A percentile compares a stretch with the other conserved stretches of the same genome.
These are phyloP conservation scores for Acanthamoeba rhysodes DNA, from an alignment of 208 protist genomes.

Conservation along the genomic window DNA sequence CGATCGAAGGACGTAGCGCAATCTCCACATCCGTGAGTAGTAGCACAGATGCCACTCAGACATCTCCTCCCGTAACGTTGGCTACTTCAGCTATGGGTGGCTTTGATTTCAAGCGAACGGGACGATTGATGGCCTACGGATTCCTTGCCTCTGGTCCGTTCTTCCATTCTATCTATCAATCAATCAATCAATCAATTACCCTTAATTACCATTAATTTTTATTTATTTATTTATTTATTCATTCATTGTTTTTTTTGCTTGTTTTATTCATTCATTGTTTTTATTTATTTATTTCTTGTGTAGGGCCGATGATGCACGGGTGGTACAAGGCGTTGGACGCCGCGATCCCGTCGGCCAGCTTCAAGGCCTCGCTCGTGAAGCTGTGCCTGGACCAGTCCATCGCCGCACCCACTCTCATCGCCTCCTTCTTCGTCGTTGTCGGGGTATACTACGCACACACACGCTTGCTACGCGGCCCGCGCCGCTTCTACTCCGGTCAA, in stretches of 20 bases:
- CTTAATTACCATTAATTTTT: not conserved
- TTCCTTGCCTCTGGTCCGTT: not conserved
- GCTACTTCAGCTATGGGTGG: not conserved
- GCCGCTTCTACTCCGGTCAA: no score
- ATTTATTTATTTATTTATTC: not conserved
- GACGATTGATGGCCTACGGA: constrained; percentile 5
- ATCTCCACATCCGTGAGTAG: no score
- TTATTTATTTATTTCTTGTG: not conserved
- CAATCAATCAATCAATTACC: not conserved
- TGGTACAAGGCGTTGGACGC: constrained; percentile 32
- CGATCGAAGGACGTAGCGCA: not conserved
- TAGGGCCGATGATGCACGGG: constrained; percentile 33
- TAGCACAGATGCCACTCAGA: no score
- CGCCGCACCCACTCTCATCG: constrained; percentile 1
- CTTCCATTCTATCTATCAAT: not conserved
- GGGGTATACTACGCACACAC: not conserved
- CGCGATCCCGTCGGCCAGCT: not conserved
- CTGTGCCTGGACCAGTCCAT: constrained; percentile 5
- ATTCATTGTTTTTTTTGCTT: not conserved
- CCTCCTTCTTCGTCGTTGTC: constrained; percentile 38
- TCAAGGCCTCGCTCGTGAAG: not conserved
- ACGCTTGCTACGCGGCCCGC: no score
- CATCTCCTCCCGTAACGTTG: not conserved
- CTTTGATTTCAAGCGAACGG: not conserved
- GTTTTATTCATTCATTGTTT: not conserved